phyloP scores from a whole-genome alignment of 768 basidiomycete species.

The Termitomyces sp. region DNA sequence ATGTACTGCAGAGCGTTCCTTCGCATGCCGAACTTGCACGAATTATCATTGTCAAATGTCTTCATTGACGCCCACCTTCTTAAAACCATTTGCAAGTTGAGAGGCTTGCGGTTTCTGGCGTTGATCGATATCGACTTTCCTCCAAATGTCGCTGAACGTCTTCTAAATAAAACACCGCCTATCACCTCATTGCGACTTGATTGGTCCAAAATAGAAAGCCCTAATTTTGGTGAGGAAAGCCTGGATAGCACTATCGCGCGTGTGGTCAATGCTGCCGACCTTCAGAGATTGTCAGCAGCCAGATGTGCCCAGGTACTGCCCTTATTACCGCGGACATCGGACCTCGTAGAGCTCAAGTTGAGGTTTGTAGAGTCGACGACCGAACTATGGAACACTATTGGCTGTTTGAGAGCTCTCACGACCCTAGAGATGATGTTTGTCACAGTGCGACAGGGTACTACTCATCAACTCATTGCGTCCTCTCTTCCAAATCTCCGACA shows the following conservation, averaged over 20 bases:
- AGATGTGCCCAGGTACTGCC: not conserved
- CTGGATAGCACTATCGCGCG: not conserved
- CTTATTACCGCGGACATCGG: not conserved
- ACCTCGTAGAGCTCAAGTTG: not conserved
- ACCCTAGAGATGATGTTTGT: not conserved
- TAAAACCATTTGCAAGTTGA: constrained; percentile 11
- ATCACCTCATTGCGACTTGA: constrained; percentile 6
- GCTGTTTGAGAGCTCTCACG: constrained; percentile 1
- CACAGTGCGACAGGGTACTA: not conserved
- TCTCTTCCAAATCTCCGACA: constrained; percentile 8
- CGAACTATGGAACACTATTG: constrained; percentile 3
- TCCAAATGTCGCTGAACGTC: not conserved
- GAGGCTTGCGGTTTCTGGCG: constrained; percentile 1
- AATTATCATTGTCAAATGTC: not conserved
- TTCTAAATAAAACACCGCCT: not conserved
- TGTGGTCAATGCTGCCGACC: not conserved
- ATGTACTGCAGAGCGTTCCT: constrained; percentile 14
- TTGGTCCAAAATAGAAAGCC: not conserved
- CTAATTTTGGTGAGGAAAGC: not conserved
- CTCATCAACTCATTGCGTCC: not conserved
- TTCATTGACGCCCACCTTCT: constrained; percentile 4
- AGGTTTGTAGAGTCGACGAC: not conserved
- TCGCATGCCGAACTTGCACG: constrained; percentile 15
- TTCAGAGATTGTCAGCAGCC: not conserved
- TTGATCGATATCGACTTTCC: not conserved